These are phyloP conservation scores for Aspergillus carbonarius DNA, from an alignment of 2,329 filamentous ascomycete species.

Conservation along the genomic window DNA sequence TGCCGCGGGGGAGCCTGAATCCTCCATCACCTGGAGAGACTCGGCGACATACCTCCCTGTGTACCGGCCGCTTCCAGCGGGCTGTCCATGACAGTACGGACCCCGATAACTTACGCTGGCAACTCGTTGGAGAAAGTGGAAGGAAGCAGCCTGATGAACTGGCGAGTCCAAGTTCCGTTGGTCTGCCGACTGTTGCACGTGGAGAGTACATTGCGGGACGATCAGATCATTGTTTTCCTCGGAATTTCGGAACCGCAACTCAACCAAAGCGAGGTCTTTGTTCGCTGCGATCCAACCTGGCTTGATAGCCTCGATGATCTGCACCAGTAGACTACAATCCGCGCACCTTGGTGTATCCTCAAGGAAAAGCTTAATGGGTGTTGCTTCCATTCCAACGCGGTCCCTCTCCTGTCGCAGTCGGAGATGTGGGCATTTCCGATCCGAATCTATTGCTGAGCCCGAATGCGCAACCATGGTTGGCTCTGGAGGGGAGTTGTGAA, in stretches of 20 bases:
- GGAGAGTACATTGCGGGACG: not conserved
- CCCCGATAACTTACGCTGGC: not conserved
- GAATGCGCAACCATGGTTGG: no score
- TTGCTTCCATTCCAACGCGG: not conserved
- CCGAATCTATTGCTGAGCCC: no score
- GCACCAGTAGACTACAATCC: not conserved
- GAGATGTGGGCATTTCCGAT: not conserved
- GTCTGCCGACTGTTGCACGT: not conserved
- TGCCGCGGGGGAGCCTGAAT: not conserved
- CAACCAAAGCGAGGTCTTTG: not conserved
- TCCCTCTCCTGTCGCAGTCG: not conserved
- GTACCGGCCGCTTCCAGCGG: not conserved
- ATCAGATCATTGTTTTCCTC: not conserved
- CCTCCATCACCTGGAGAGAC: not conserved
- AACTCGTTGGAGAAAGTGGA: not conserved
- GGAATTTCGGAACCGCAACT: not conserved
- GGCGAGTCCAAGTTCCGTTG: not conserved
- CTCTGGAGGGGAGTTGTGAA: no score
- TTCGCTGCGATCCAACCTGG: not conserved
- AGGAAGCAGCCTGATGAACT: not conserved
- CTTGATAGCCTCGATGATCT: not conserved
- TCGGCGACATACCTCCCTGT: not conserved
- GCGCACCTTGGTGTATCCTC: not conserved
- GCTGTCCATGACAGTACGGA: rapidly evolving
- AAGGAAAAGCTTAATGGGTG: not conserved